These are phyloP conservation scores for Sporisorium reilianum DNA, from an alignment of 1,284 basidiomycete species.

Conservation along the genomic window DNA sequence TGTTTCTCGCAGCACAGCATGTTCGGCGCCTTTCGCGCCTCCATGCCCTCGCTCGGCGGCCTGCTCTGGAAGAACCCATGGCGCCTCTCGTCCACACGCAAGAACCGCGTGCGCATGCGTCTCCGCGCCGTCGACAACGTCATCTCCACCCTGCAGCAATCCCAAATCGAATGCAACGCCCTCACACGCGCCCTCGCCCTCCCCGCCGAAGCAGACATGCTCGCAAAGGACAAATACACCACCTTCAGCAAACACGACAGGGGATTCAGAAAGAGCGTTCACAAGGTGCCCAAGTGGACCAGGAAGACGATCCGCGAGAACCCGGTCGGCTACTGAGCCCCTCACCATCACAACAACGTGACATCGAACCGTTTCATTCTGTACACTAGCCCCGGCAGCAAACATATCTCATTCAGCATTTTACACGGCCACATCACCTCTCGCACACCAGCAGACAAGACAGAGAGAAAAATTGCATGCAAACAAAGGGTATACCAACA, in stretches of 20 bases:
- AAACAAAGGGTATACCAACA: slow-evolving; percentile 4
- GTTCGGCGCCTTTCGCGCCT: slow-evolving; percentile 76
- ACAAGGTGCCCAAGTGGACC: slow-evolving; percentile 75
- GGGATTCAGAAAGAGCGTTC: slow-evolving; percentile 88
- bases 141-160: slow-evolving; percentile 84
- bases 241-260: slow-evolving; percentile 78
- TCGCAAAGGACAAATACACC: slow-evolving; percentile 92
- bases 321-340: slow-evolving; percentile 40
- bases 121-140: slow-evolving; percentile 93
- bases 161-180: slow-evolving; percentile 81
- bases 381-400: slow-evolving; percentile 26
- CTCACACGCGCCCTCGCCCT: slow-evolving; percentile 81
- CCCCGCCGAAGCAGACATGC: slow-evolving; percentile 90
- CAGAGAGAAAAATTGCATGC: neutral
- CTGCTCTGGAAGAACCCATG: slow-evolving; percentile 94
- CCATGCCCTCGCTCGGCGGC: slow-evolving; percentile 77
- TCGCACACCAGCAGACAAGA: neutral
- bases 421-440: neutral
- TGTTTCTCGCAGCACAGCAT: slow-evolving; percentile 25
- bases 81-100: slow-evolving; percentile 89
- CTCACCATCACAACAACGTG: neutral
- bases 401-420: slow-evolving; percentile 2
- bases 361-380: neutral
- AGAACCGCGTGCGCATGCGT: slow-evolving; percentile 87
- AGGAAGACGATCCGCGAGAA: slow-evolving; percentile 48